Evolutionary conservation across 768 basidiomycete genomes (phyloP).

Genomic region (Amanita pseudoporphyria): DNA sequence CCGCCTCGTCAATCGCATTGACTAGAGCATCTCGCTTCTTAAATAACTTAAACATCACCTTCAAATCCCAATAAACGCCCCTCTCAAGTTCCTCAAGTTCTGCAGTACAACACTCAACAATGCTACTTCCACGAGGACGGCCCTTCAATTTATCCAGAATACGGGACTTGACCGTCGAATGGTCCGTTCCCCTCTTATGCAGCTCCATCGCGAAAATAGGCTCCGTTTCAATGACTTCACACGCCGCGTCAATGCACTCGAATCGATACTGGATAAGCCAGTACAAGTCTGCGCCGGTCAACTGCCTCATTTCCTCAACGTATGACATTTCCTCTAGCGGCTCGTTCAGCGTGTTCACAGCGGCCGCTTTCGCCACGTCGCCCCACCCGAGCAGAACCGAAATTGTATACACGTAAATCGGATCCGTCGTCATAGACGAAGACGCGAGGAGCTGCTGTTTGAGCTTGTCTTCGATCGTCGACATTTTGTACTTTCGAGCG

Average conservation of each 20-base stretch:
- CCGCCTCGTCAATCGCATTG: background rate
- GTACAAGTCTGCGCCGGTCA: conserved; percentile 3
- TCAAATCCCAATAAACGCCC: background rate
- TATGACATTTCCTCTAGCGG: background rate
- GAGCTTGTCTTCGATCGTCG: background rate
- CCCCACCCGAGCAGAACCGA: background rate
- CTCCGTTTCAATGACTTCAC: background rate
- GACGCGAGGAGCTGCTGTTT: background rate
- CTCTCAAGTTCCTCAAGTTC: background rate
- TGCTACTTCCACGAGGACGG: background rate
- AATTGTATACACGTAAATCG: background rate
- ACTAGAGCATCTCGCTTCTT: background rate
- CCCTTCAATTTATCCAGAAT: background rate
- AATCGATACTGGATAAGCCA: conserved; percentile 2
- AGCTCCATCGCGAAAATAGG: background rate
- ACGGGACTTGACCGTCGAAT: conserved; percentile 1
- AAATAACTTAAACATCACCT: background rate
- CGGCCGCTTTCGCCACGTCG: background rate
- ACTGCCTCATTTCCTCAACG: background rate
- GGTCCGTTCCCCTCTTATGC: background rate
- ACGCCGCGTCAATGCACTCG: background rate
- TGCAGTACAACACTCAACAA: background rate
- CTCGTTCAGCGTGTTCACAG: background rate
- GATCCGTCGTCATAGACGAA: background rate
- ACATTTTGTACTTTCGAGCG: background rate